Evolutionary conservation across 805 yeast species (phyloP), one percentile per base, ranked within the genome.

Genomic region (Wickerhamiella australiensis): DNA sequence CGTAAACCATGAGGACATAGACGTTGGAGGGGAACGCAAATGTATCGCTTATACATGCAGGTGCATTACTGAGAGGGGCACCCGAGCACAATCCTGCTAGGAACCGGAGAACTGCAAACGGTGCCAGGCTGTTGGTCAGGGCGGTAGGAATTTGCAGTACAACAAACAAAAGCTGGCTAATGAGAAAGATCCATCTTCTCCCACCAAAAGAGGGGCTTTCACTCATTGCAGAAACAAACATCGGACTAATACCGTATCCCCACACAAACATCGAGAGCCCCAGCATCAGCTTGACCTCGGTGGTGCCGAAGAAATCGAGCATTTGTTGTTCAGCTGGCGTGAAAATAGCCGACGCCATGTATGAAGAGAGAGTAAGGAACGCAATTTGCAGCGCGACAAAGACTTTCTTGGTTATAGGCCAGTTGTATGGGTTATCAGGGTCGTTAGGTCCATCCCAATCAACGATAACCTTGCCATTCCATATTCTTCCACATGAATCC

Each of bases 161-260:
- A 49, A 68, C 59, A 53, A 76, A 78, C 2, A 76, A 41, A 50
- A 74, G 62, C 27, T 76, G 61, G 1, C 81, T 68, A 20, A 63
- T 46, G 29, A 71, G 61, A 56, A 76, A 78, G 35, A 75, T 65
- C 27, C 68, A 65, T 42, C 72, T 71, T 52, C 82, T 66, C 4
- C 80, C 81, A 5, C 62, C 59, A 12, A 41, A 41, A 13, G 75
- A 72, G 1, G 60, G 58, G 51, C 71, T 52, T 59, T 78, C 83
- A 6, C 79, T 70, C 57, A 78, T 57, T 3, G 83, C 82, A 0
- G 79, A 69, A 41, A 75, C 73, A 6, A 76, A 54, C 65, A 77
- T 62, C 1, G 80, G 79, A 2, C 81, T 80, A 22, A 76, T 38
- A 36, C 80, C 85, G 57, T 78, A 78, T 3, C 82, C 84, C 41